A percentile compares a stretch with the other conserved stretches of the same genome.
Evolutionary conservation across 192 early-diverging fungal species (phyloP).

Genomic region (Rhizoclosmatium sp.): DNA sequence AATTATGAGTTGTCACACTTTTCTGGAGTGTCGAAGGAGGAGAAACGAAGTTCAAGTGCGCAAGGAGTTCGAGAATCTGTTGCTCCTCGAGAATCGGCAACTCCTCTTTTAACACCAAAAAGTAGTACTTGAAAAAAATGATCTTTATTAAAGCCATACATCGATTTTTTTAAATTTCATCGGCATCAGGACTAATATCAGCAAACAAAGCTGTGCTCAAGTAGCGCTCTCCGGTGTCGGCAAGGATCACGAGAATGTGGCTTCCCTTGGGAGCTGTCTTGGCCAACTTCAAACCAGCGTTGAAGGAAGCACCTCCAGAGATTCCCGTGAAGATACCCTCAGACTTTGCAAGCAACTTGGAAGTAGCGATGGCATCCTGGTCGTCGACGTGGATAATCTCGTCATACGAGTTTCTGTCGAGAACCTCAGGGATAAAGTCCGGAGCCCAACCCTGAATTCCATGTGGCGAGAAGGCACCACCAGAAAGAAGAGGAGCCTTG

Average conservation of each 20-base stretch:
- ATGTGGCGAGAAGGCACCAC: slow-evolving; percentile 33
- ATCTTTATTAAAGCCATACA: too few relatives aligned
- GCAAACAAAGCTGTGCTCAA: slow-evolving; percentile 48
- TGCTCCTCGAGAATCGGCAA: too few relatives aligned
- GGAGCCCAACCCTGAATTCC: slow-evolving; percentile 49
- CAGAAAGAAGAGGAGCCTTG: slow-evolving; percentile 35
- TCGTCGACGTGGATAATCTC: slow-evolving; percentile 34
- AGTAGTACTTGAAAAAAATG: too few relatives aligned
- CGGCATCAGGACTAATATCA: slow-evolving; percentile 39
- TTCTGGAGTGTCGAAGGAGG: too few relatives aligned
- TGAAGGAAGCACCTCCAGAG: slow-evolving; percentile 40
- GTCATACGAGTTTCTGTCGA: slow-evolving; percentile 41
- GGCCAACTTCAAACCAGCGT: slow-evolving; percentile 38
- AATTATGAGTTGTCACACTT: too few relatives aligned
- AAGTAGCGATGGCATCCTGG: slow-evolving; percentile 42
- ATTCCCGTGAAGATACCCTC: slow-evolving; percentile 50
- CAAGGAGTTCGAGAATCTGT: too few relatives aligned
- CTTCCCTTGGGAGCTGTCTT: slow-evolving; percentile 32
- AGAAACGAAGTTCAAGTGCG: too few relatives aligned
- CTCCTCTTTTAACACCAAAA: too few relatives aligned
- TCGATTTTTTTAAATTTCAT: slow-evolving; percentile 14
- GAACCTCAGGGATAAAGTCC: slow-evolving; percentile 45
- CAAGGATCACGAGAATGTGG: slow-evolving; percentile 42
- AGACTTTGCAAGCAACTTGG: slow-evolving; percentile 43
- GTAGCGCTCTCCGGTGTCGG: slow-evolving; percentile 49